phyloP scores from a whole-genome alignment of 2,329 filamentous ascomycete species.

The Penicillium concentricum region DNA sequence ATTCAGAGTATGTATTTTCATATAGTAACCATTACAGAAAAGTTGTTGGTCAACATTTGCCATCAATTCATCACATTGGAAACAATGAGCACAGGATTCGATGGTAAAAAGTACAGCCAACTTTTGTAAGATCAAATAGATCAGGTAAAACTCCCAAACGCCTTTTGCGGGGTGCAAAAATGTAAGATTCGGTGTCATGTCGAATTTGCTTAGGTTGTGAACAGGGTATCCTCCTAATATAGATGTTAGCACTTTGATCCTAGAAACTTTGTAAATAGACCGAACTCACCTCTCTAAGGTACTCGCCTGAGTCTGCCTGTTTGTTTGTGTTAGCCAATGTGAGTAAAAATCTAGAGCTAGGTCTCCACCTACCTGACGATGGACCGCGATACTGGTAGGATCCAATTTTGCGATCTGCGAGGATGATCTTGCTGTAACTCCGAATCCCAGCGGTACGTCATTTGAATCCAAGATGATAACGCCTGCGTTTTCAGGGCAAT shows the following conservation, averaged over 20 bases:
- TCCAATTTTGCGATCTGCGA: slow-evolving; percentile 80
- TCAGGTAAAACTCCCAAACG: slow-evolving; percentile 30
- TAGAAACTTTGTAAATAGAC: not conserved
- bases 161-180: slow-evolving; percentile 27
- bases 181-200: slow-evolving; percentile 17
- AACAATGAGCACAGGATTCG: not conserved
- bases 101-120: slow-evolving; percentile 2
- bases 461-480: slow-evolving; percentile 89
- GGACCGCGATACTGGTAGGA: slow-evolving; percentile 79
- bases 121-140: slow-evolving; percentile 10
- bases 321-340: not conserved
- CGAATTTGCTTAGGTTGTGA: slow-evolving; percentile 49
- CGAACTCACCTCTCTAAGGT: slow-evolving; percentile 68
- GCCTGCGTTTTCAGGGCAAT: slow-evolving; percentile 90
- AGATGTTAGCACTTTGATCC: slow-evolving; percentile 14
- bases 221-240: slow-evolving; percentile 58
- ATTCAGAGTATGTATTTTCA: not conserved
- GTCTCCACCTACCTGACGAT: not conserved
- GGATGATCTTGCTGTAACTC: slow-evolving; percentile 83
- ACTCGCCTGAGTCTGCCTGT: slow-evolving; percentile 93
- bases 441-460: slow-evolving; percentile 85
- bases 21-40: not conserved
- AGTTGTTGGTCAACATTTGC: slow-evolving; percentile 2
- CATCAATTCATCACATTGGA: slow-evolving; percentile 8
- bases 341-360: not conserved